Base-by-base conservation (phyloP, 495 filamentous ascomycete genomes). In the Stereocaulon alpinum region DNA sequence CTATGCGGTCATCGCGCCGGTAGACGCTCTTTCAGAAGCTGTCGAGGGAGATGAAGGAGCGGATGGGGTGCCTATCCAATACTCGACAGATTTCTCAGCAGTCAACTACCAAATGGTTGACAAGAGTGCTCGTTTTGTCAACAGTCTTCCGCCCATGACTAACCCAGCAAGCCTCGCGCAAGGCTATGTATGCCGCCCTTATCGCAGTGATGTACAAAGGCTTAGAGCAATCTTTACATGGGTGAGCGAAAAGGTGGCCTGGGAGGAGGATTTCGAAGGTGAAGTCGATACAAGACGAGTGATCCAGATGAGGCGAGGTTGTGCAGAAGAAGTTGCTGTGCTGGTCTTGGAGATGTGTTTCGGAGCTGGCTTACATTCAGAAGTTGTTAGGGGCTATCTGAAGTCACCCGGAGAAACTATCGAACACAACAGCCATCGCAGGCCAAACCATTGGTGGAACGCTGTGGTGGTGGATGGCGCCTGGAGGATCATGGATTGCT, bases 401-500 rank as follows among this genome's bases (percentile, higher is more conserved):
- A 99, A 97, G 68, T 73, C 81, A 11, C 94, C 94, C 0, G 93
- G 92, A 1, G 92, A 96, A 63, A 70, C 82, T 2, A 77, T 89
- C 17, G 91, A 96, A 40, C 72, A 88, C 27, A 86, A 85, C 50
- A 73, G 71, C 48, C 82, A 87, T 57, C 85, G 83, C 34, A 82
- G 86, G 40, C 81, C 92, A 9, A 99, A 99, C 64, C 93, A 99
- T 76, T 96, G 89, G 87, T 99, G 93, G 93, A 99, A 99, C 66
- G 85, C 89, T 2, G 91, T 99, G 3, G 72, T 95, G 41, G 85
- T 95, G 12, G 94, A 99, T 66, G 85, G 87, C 17, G 89, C 95
- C 71, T 99, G 93, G 93, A 86, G 93, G 50, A 84, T 96, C 60
- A 92, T 99, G 80, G 93, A 99, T 70, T 94, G 89, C 66, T 90